Conservation (phyloP, 2,329 filamentous ascomycete genomes). For the Aspergillus sojae region DNA sequence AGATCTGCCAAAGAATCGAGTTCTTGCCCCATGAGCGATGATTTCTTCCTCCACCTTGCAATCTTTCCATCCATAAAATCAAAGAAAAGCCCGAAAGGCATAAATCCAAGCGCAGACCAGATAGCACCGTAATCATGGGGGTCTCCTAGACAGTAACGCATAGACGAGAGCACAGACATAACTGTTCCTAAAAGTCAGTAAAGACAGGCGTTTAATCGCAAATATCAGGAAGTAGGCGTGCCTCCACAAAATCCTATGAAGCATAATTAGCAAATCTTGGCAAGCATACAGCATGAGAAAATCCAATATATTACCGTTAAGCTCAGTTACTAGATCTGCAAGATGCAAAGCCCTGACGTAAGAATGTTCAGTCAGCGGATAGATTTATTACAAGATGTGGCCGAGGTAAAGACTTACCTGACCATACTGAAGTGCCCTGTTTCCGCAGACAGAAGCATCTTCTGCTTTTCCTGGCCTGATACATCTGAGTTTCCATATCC, state of each 20-base stretch:
- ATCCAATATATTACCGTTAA: constrained; percentile 45
- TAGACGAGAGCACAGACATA: constrained; percentile 93
- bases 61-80: constrained; percentile 98
- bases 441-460: constrained; percentile 50
- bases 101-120: constrained; percentile 80
- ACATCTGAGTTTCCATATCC: constrained; percentile 15
- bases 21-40: constrained; percentile 96
- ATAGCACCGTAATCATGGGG: constrained; percentile 68
- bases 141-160: constrained; percentile 85
- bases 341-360: constrained; percentile 49
- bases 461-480: constrained; percentile 53
- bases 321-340: constrained; percentile 53
- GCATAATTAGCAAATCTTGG: constrained; percentile 18
- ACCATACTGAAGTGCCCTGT: constrained; percentile 55
- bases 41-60: constrained; percentile 94
- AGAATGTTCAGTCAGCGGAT: constrained; percentile 17
- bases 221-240: constrained; percentile 30
- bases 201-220: not conserved
- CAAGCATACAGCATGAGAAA: not conserved
- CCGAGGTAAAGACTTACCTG: constrained; percentile 38
- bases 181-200: constrained; percentile 49
- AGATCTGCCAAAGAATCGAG: constrained; percentile 93
- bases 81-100: constrained; percentile 93
- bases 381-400: not conserved
- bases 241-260: constrained; percentile 52